Base-by-base conservation (phyloP, 169 alveolate species). In the Toxoplasma gondii region DNA sequence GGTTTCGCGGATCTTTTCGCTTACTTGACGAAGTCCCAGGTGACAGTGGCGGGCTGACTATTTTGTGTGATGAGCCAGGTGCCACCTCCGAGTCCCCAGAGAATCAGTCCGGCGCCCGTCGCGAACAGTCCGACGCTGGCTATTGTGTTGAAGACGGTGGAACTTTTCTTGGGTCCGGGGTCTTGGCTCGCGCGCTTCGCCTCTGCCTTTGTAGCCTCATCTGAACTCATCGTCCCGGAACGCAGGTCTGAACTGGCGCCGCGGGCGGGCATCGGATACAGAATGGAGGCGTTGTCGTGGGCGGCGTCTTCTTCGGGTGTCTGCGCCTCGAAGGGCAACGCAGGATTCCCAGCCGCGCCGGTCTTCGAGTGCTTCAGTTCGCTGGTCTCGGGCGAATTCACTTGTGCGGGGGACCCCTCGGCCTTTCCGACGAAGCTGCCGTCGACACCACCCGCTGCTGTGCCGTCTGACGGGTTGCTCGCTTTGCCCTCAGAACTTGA, bases 81-180 rank as follows among this genome's bases (percentile, higher is more conserved):
- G 90, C 90, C 90, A 16, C 90, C 90, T 22, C 90, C 54, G 34
- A 82, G 64, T 16, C 69, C 90, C 54, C 67, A 82, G 90, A 44
- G 69, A 38, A 82, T 22, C 2, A 82, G 67, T 29, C 90, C 90
- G 17, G 67, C 64, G 69, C 90, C 90, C 38, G 44, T 36, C 36
- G 69, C 90, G n/a, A 82, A 31, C 38, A 82, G 58, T 1, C 86
- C 86, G 4, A 29, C 1, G n/a, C 43, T 78, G 27, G 86, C 86
- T 10, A 9, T 4, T 4, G 19, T 36, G 45, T 19, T 19, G 43
- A 78, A n/a, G 4, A 38, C 22, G 39, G 45, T n/a, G 39, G 29
- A 17, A 4, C 22, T n/a, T 2, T 27, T 29, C n/a, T 78, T n/a
- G 0, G 86, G 45, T 19, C 29, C 39, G 12, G 86, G 45, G 39